These are phyloP conservation scores for Myrica gale DNA, from an alignment of 306 rosid genomes.

Conservation along the genomic window DNA sequence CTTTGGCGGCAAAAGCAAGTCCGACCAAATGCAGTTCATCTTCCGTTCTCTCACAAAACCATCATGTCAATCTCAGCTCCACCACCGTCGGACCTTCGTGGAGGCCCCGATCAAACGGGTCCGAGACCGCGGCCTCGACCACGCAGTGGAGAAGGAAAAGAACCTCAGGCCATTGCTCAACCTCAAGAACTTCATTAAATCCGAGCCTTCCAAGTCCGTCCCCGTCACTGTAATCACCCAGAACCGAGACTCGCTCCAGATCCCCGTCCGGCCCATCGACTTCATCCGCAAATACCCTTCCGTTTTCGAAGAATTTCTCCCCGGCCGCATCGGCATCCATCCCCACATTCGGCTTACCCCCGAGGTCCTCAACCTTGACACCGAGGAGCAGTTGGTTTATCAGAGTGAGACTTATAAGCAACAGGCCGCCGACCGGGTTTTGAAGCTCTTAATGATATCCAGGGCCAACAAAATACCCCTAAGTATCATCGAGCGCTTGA, in stretches of 20 bases:
- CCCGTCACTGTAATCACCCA: slow-evolving; percentile 55
- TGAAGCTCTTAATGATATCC: slow-evolving; percentile 67
- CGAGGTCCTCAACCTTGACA: slow-evolving; percentile 44
- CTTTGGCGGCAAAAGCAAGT: background rate
- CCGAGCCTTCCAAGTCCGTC: slow-evolving; percentile 73
- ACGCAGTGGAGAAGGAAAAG: slow-evolving; percentile 78
- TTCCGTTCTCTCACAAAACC: slow-evolving; percentile 29
- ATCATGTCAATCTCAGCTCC: slow-evolving; percentile 3
- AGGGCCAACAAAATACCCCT: slow-evolving; percentile 54
- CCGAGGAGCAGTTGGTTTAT: slow-evolving; percentile 47
- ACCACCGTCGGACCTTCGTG: slow-evolving; percentile 43
- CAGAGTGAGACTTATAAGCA: slow-evolving; percentile 45
- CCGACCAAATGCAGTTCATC: slow-evolving; percentile 25
- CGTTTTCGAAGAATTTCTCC: slow-evolving; percentile 56
- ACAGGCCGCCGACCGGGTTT: slow-evolving; percentile 58
- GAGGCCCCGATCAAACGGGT: slow-evolving; percentile 44
- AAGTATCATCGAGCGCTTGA: slow-evolving; percentile 35
- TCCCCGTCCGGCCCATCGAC: slow-evolving; percentile 67
- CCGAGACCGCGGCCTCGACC: slow-evolving; percentile 91
- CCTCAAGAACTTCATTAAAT: slow-evolving; percentile 55
- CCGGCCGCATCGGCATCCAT: slow-evolving; percentile 41
- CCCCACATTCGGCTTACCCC: slow-evolving; percentile 61
- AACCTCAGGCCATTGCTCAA: slow-evolving; percentile 50
- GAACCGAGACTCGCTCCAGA: slow-evolving; percentile 37
- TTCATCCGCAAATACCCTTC: slow-evolving; percentile 70